Evolutionary conservation across 306 rosid genomes (phyloP), one percentile per base, ranked within the genome.

Genomic region (Prunus mira): DNA sequence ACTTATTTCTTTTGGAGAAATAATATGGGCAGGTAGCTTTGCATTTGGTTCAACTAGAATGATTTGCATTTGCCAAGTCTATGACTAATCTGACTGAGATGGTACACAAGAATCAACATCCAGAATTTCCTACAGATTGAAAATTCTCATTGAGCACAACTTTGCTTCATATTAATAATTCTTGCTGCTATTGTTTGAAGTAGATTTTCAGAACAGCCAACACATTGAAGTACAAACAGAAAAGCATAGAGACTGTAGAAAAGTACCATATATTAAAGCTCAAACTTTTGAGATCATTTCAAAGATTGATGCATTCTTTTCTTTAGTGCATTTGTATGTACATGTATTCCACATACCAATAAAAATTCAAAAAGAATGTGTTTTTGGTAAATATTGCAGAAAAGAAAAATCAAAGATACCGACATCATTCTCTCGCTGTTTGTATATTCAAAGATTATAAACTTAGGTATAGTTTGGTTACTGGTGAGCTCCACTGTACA

Each of bases 401-500:
- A 34, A 9, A 38, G 8, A 25, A 55, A 27, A 9, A 47, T 3
- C 12, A 45, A 67, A 51, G 25, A 25, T 19, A 18, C 67, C 34
- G 46, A 22, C 19, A 70, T 34, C 63, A 70, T 58, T 73, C 66
- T 58, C 64, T 49, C 45, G 55, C 73, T 28, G 43, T 57, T 18
- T 69, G n/a, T 69, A 62, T 74, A 43, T 55, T 55, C 77, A 68
- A 68, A 74, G 63, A 75, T 1, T 50, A 38, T 64, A 57, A 56
- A 70, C 61, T 73, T 62, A 9, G 46, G 60, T 82, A 73, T 73
- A 72, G 45, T 69, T 78, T 87, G 84, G 91, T 80, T 76, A 90
- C 94, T 88, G 98, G 97, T 87, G 87, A 90, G 84, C 83, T 83
- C 68, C 73, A 78, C 67, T 87, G 80, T 87, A 86, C 90, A 87